Evolutionary conservation across 1,139 yeast genomes (phyloP), one percentile per base, ranked within the genome.

Genomic region (Lodderomyces theae): DNA sequence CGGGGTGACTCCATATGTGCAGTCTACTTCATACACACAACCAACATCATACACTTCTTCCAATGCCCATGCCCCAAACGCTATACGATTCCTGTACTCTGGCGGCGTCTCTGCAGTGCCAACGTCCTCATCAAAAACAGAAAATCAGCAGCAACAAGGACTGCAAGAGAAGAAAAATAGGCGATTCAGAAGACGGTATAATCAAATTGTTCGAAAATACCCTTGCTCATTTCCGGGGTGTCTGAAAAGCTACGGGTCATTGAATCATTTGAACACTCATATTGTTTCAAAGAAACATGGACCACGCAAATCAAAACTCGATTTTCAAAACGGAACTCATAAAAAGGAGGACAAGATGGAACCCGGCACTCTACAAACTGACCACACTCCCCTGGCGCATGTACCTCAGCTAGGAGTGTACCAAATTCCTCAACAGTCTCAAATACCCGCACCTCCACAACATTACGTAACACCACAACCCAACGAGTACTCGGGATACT

Each of bases 261-360:
- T 85, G 38, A 85, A 85, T 58, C 94, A 85, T 58, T 64, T 85
- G 38, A 85, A 85, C 57, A 85, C 90, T 11, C 94, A 85, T 57
- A 82, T 85, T 16, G 74, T 77, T 4, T 75, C 85, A 55, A 86
- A 85, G 50, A 77, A 74, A 37, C 94, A 85, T 56, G 94, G 94
- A 6, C 73, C 72, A 40, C 75, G 86, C 49, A 75, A 87, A 45
- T 67, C 75, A 25, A 86, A 87, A 33, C 80, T 81, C 24, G 92
- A 85, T 56, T 85, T 84, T 58, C 64, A 60, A 37, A 42, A 48
- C 29, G 46, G 52, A 24, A 58, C 55, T 12, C 58, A 54, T 19
- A 28, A 43, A 3, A 42, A 42, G 41, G 39, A 39, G 39, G 39
- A 35, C 33, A 38, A 34, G 23, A 6, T 35, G 31, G 33, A 42